These are phyloP conservation scores for Penicillium aurantiogriseum DNA, from an alignment of 2,329 filamentous ascomycete species.

Conservation along the genomic window DNA sequence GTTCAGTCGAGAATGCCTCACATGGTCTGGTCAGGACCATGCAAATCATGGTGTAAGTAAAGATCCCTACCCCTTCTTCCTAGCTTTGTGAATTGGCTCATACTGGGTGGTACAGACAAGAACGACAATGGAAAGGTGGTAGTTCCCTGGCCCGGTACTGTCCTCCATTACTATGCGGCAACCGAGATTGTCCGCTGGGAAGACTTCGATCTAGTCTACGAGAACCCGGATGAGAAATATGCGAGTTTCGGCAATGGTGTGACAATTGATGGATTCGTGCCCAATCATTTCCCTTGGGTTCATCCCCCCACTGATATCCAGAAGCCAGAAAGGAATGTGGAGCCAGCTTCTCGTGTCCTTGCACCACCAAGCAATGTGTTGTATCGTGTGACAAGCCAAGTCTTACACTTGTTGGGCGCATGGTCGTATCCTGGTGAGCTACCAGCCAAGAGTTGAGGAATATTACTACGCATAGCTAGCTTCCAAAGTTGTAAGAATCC, in stretches of 20 bases:
- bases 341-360: neutral
- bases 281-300: constrained; percentile 3
- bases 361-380: neutral
- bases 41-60: constrained; percentile 10
- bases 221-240: constrained; percentile 2
- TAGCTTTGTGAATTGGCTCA: neutral
- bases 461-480: neutral
- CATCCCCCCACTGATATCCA: neutral
- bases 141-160: constrained; percentile 13
- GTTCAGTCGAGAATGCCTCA: constrained; percentile 11
- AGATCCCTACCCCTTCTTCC: neutral
- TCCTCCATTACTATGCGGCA: constrained; percentile 14
- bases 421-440: neutral
- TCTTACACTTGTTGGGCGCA: neutral
- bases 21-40: constrained; percentile 12
- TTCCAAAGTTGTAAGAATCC: neutral
- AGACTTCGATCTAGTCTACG: constrained; percentile 7
- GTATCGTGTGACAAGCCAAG: neutral
- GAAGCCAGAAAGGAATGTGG: neutral
- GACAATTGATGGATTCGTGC: neutral
- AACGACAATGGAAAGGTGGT: constrained; percentile 9
- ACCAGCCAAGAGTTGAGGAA: neutral
- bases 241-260: constrained; percentile 7
- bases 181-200: constrained; percentile 13
- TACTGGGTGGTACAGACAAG: neutral